These are phyloP conservation scores for Podila epicladia DNA, from an alignment of 192 early-diverging fungal species.

Conservation along the genomic window DNA sequence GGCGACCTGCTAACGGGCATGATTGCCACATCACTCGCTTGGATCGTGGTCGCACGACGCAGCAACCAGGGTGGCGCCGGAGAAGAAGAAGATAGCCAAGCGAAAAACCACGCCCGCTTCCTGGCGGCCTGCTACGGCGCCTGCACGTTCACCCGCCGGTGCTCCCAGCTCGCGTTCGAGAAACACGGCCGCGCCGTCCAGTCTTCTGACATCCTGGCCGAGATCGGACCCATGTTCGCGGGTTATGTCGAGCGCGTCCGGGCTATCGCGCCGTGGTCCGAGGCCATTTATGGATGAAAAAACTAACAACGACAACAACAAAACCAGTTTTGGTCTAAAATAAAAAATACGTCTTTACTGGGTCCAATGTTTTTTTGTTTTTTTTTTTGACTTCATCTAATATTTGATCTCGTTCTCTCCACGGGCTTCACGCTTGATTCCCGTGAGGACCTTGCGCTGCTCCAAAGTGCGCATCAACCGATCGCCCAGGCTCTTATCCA, in stretches of 20 bases:
- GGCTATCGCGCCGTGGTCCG: background rate
- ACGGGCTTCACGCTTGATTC: conserved; percentile 31
- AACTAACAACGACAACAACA: no score
- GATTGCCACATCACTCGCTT: conserved; percentile 86
- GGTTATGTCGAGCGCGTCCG: conserved; percentile 18
- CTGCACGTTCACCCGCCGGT: conserved; percentile 61
- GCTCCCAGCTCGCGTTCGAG: conserved; percentile 65
- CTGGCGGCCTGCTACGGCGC: conserved; percentile 78
- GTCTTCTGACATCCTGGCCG: conserved; percentile 69
- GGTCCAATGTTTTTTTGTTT: no score
- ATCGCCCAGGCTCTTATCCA: conserved; percentile 37
- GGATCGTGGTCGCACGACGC: conserved; percentile 63
- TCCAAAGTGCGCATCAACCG: conserved; percentile 29
- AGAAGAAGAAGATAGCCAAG: conserved; percentile 44
- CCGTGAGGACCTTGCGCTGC: conserved; percentile 32
- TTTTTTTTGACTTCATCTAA: conserved; percentile 1
- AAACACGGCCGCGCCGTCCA: conserved; percentile 69
- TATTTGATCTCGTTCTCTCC: conserved; percentile 44
- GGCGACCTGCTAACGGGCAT: conserved; percentile 93
- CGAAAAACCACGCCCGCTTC: conserved; percentile 2
- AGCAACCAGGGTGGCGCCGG: conserved; percentile 39
- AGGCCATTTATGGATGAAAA: no score
- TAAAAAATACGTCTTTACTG: no score
- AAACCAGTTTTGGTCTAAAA: background rate
- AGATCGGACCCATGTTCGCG: conserved; percentile 61